Base-by-base conservation (phyloP, 768 basidiomycete genomes). In the Tylopilus felleus region DNA sequence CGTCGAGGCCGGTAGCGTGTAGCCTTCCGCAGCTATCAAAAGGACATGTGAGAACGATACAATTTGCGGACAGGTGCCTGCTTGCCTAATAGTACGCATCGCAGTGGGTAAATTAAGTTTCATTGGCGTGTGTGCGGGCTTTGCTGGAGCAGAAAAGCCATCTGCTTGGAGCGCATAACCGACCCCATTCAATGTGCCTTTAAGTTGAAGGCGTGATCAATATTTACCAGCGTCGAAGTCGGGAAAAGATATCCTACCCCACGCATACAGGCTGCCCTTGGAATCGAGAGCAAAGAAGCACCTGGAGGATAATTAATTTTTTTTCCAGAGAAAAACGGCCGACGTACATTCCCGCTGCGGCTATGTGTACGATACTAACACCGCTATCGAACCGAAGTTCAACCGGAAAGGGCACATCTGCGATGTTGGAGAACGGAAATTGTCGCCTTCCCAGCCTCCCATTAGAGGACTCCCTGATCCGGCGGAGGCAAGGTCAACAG, bases 271-370 rank as follows among this genome's bases (percentile, higher is more conserved):
- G 29, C 73, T 70, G 8, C 93, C 93, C 46, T 79, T 68, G 1
- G 88, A 84, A 68, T 93, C 89, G 38, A 95, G 71, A 2, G 90
- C 91, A 63, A 93, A 87, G 70, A 93, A 95, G 29, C 86, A 90
- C 90, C 90, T 93, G 54, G 22, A 49, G n/a, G 31, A 23, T 31
- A 38, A 28, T 47, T 2, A 45, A 39, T 45, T 55, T 43, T 47
- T 44, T 28, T 23, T 48, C 56, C 31, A 36, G 46, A 22, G 44
- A 40, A 47, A 29, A 38, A 36, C 6, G 42, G 51, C 48, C 25
- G 29, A 71, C 83, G 58, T 63, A 90, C 92, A 88, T 93, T 64
- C 93, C 93, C 19, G 90, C 86, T 0, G 92, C 89, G 38, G 82
- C 80, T 39, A 95, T 73, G 55, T 75, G 81, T 36, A 94, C 88